Base-by-base conservation (phyloP, 2,329 filamentous ascomycete species). In the Chaetomiaceae sp. region DNA sequence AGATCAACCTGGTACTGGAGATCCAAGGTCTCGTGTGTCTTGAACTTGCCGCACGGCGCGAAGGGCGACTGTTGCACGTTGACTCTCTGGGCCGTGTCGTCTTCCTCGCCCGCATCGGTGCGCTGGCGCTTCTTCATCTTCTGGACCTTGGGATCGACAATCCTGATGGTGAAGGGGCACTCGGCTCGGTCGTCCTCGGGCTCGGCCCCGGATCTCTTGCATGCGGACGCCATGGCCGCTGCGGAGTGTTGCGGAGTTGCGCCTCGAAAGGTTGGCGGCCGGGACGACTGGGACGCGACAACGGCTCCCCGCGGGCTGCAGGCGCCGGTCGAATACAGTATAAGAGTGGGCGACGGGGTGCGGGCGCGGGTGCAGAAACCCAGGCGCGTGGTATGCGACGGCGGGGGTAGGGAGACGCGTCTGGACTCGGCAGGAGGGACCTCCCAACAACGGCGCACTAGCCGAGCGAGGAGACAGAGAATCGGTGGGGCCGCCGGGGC, bases 41-140 rank as follows among this genome's bases (percentile, higher is more conserved):
- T 76, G 64, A 80, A 79, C 54, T 69, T 72, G 58, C 76, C 76
- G 29, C 65, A 64, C 10, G 76, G 75, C 41, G 70, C 62, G 60
- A 79, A 79, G 17, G 76, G 76, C 33, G 75, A 75, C 44, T 69
- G 63, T 55, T 80, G 76, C 30, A 75, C 63, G 47, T 70, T 62
- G 46, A 72, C 64, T 58, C 69, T 72, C 40, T 65, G 65, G 24
- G 64, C 52, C 14, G 59, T 65, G 26, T 74, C 71, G 18, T 32
- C 38, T 15, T 69, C 67, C 18, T 65, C 68, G 47, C 69, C 66
- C 22, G 65, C 65, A 38, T 64, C 67, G 50, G 71, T 70, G 56
- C 71, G 69, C 54, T 65, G 60, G 53, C 65, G 62, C 61, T 71
- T 71, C 53, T 62, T 62, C 49, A 65, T 58, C 55, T 71, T 72